These are phyloP conservation scores for Pythium scleroteichum DNA, from an alignment of 352 stramenopile genomes.

Conservation along the genomic window DNA sequence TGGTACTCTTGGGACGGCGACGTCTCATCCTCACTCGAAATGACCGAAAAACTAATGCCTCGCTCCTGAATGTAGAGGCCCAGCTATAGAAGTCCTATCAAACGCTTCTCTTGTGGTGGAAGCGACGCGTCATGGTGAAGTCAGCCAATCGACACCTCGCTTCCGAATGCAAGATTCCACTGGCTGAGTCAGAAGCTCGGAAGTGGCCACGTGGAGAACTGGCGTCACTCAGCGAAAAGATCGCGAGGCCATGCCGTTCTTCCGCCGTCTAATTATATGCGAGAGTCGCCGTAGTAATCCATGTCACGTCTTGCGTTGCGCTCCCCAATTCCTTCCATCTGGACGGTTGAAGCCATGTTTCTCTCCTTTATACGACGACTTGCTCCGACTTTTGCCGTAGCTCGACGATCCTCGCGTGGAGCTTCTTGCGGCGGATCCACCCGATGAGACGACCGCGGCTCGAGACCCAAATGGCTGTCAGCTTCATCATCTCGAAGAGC, in stretches of 20 bases:
- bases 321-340: too few relatives aligned
- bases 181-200: not conserved
- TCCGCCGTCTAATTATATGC: constrained; percentile 21
- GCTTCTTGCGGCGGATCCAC: constrained; percentile 49
- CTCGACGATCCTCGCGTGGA: constrained; percentile 40
- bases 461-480: constrained; percentile 34
- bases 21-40: too few relatives aligned
- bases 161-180: not conserved
- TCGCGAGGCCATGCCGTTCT: not conserved
- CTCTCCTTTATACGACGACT: constrained; percentile 21
- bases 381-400: constrained; percentile 25
- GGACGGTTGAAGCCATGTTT: too few relatives aligned
- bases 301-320: not conserved
- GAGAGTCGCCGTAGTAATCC: constrained; percentile 9
- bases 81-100: constrained; percentile 31
- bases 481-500: constrained; percentile 69
- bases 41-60: constrained; percentile 17
- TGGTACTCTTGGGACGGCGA: not conserved
- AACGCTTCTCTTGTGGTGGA: not conserved
- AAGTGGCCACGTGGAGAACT: constrained; percentile 8
- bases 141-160: not conserved
- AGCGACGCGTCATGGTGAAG: not conserved
- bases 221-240: constrained; percentile 2
- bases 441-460: constrained; percentile 52
- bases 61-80: constrained; percentile 13